Base-by-base conservation (phyloP, 768 basidiomycete species). In the Naganishia vaughanmartiniae region DNA sequence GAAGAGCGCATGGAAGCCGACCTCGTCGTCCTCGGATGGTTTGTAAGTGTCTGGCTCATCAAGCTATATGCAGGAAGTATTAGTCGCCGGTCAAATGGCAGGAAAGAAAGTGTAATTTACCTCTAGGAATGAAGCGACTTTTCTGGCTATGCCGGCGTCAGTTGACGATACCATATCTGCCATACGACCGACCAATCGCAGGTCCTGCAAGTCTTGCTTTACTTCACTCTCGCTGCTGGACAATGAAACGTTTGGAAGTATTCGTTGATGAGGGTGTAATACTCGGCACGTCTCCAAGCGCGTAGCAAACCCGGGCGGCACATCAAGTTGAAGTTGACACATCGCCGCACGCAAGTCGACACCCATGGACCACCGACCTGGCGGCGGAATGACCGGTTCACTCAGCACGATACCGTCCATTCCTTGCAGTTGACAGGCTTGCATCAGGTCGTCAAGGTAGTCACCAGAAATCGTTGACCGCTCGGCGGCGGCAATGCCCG, bases 301-400 rank as follows among this genome's bases (percentile, higher is more conserved):
- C 24, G 24, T 30, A 11, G 5, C 9, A 5, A 4, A 6, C 11
- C 19, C 24, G 14, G 28, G n/a, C 26, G 26, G 5, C n/a, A 45
- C 14, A 10, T 58, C 75, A 70, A 88, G 81, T 81, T 92, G 89
- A 66, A 92, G 83, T 65, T 84, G 79, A 75, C 85, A 84, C 72
- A 92, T 87, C 26, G 86, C 83, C 73, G 84, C 84, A 70, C 92
- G 84, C 56, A 93, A 83, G 83, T 93, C 92, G 73, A 82, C 77
- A 54, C 74, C 72, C 33, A 39, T 21, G 2, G 48, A 30, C 65
- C 65, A 54, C n/a, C 65, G 46, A 14, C 39, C 39, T 9, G 24
- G 26, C 4, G 60, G 60, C 26, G 60, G 60, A 1, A 45, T 12
- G 1, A 63, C 36, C 1, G 60, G 60, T 28, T 63, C n/a, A 21